Evolutionary conservation across 805 yeast species (phyloP), one percentile per base, ranked within the genome.

Genomic region (Kodamaea restingae): DNA sequence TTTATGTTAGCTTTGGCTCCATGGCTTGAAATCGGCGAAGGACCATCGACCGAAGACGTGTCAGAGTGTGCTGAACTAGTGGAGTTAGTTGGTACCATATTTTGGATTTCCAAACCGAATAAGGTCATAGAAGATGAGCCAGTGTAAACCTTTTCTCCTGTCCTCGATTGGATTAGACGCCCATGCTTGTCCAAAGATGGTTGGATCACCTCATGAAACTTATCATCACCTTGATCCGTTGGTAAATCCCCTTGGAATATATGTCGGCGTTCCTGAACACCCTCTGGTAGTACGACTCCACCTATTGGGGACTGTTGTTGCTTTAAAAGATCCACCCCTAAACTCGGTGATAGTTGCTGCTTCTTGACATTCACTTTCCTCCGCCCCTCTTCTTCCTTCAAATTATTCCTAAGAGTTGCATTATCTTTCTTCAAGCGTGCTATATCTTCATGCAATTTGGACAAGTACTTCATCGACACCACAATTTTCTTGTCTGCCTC

Each of bases 81-180:
- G 20, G 42, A 28, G 32, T 32, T 14, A 4, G 60, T 43, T 1
- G 79, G 73, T 9, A 80, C 73, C 73, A 80, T 65, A 42, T 79
- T 78, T 52, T 82, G 87, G 39, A 84, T 81, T 47, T 84, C 91
- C 41, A 84, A 63, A 4, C 90, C 90, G 56, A 84, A 84, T 12
- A 84, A 58, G 0, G 93, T 84, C 90, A 84, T 84, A 1, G 91
- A 83, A 0, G 90, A 82, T 0, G 88, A 80, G 0, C 95, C 95
- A 26, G 83, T 85, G 52, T 83, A 84, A 27, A 83, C 74, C 41
- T 78, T 73, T 49, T 82, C 87, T 4, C 91, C 91, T 1, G 88
- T 81, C 45, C 87, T 68, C 0, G 88, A 81, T 48, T 81, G 82
- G 2, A 84, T 78, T 30, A 84, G 62, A 38, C 87, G 70, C 2